Evolutionary conservation across 805 yeast genomes (phyloP).

Genomic region (Metschnikowia cubensis): DNA sequence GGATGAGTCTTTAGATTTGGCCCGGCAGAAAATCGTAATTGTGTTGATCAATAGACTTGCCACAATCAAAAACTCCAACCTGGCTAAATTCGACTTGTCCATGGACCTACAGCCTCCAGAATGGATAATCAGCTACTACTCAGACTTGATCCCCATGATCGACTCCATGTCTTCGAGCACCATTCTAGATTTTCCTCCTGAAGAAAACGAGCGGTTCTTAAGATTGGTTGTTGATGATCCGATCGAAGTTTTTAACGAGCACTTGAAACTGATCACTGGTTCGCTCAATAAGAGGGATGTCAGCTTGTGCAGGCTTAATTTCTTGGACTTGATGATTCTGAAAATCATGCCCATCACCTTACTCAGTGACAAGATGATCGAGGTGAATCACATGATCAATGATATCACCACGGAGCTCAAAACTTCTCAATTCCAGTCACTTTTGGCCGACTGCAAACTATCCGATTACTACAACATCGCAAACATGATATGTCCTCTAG

Average conservation of each 20-base stretch:
- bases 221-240: conserved; percentile 46
- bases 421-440: conserved; percentile 41
- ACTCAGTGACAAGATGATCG: conserved; percentile 35
- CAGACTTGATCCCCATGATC: conserved; percentile 56
- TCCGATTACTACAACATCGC: conserved; percentile 59
- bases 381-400: conserved; percentile 32
- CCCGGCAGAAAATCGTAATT: conserved; percentile 25
- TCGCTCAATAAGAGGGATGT: conserved; percentile 30
- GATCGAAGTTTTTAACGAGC: conserved; percentile 34
- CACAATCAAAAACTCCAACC: conserved; percentile 32
- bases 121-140: conserved; percentile 67
- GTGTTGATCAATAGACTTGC: conserved; percentile 28
- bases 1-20: conserved; percentile 20
- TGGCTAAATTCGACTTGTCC: conserved; percentile 38
- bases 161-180: conserved; percentile 35
- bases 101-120: conserved; percentile 77
- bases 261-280: conserved; percentile 26
- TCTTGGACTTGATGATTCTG: conserved; percentile 54
- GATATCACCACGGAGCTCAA: conserved; percentile 37
- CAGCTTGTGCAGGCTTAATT: conserved; percentile 51
- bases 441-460: conserved; percentile 52
- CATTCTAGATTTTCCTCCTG: conserved; percentile 39
- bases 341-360: conserved; percentile 47
- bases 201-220: conserved; percentile 35
- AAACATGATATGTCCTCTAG: conserved; percentile 67